Evolutionary conservation across 495 filamentous ascomycete genomes (phyloP).

Genomic region (Neurospora hispaniola): DNA sequence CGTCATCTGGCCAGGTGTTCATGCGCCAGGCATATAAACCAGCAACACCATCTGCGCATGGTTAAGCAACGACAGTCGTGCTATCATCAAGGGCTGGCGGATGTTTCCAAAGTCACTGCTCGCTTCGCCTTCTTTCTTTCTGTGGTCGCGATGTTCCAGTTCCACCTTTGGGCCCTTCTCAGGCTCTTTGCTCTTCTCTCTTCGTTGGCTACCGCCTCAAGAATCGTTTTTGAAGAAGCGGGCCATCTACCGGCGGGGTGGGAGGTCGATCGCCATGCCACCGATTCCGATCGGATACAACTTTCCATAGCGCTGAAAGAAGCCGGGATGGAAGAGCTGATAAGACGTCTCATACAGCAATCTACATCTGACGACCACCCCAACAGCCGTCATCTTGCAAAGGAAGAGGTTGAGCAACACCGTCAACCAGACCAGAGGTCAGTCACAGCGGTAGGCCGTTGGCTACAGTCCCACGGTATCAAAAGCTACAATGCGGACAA

Average conservation of each 20-base stretch:
- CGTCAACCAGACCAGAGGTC: conserved; percentile 15
- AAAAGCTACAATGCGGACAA: conserved; percentile 15
- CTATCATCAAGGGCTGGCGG: background rate
- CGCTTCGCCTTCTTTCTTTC: background rate
- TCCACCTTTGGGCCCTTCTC: conserved; percentile 5
- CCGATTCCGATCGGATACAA: conserved; percentile 15
- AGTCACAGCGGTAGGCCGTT: conserved; percentile 19
- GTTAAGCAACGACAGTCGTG: background rate
- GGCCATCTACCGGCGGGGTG: conserved; percentile 15
- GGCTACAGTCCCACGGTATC: conserved; percentile 25
- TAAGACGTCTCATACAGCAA: conserved; percentile 17
- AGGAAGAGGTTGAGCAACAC: conserved; percentile 19
- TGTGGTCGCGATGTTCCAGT: conserved; percentile 7
- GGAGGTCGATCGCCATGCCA: conserved; percentile 13
- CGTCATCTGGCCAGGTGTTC: background rate
- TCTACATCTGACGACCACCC: conserved; percentile 11
- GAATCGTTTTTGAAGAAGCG: conserved; percentile 14
- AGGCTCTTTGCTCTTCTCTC: conserved; percentile 1
- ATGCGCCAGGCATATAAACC: background rate
- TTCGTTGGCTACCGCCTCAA: conserved; percentile 5
- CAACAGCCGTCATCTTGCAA: conserved; percentile 22
- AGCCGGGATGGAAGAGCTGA: conserved; percentile 24
- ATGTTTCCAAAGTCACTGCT: background rate
- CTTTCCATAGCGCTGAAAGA: conserved; percentile 29
- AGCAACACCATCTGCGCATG: background rate